Conservation (phyloP, 495 filamentous ascomycete species). For the Neurospora sp. region DNA sequence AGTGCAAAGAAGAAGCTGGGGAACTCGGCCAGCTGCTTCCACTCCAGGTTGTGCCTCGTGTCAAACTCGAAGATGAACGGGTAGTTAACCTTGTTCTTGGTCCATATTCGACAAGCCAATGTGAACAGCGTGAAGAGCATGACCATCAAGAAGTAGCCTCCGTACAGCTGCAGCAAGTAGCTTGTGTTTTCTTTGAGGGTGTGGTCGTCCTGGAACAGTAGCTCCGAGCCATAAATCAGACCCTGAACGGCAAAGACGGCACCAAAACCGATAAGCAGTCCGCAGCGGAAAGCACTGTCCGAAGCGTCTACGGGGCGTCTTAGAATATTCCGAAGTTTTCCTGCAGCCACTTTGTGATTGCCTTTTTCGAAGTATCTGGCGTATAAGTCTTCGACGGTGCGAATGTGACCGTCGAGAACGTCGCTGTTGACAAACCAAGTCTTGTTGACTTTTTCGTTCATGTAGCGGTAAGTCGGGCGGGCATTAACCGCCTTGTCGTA, state of each 20-base stretch:
- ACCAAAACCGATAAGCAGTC: constrained; percentile 67
- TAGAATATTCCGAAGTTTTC: constrained; percentile 65
- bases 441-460: constrained; percentile 86
- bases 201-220: constrained; percentile 42
- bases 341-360: constrained; percentile 80
- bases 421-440: constrained; percentile 84
- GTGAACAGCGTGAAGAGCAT: constrained; percentile 67
- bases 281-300: constrained; percentile 64
- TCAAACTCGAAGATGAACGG: constrained; percentile 96
- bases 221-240: constrained; percentile 51
- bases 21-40: constrained; percentile 79
- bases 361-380: constrained; percentile 84
- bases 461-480: constrained; percentile 66
- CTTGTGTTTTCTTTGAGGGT: constrained; percentile 44
- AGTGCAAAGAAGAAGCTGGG: constrained; percentile 69
- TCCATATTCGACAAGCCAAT: constrained; percentile 73
- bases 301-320: constrained; percentile 59
- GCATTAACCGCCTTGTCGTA: constrained; percentile 85
- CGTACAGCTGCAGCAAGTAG: constrained; percentile 80
- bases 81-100: constrained; percentile 79
- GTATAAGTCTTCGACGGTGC: constrained; percentile 78
- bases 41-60: constrained; percentile 71
- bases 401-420: constrained; percentile 65
- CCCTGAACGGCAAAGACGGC: constrained; percentile 65
- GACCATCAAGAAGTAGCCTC: constrained; percentile 69